Conservation (phyloP, 805 yeast genomes). For the Lachancea cidri region DNA sequence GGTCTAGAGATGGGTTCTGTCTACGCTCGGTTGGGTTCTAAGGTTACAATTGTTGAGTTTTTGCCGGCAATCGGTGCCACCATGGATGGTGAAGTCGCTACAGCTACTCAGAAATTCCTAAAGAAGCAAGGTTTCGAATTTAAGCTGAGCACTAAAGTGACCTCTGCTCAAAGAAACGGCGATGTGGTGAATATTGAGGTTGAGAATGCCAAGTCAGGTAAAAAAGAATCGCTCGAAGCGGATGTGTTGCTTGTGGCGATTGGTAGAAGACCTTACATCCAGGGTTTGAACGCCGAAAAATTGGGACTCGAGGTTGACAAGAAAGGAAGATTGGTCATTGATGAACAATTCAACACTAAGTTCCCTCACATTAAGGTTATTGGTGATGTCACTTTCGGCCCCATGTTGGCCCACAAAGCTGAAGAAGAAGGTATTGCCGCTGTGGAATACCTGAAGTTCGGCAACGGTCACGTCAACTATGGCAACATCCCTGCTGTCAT, state of each 20-base stretch:
- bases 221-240: constrained; percentile 72
- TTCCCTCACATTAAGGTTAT: constrained; percentile 91
- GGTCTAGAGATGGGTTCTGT: constrained; percentile 99
- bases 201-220: constrained; percentile 84
- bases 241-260: constrained; percentile 95
- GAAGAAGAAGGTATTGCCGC: constrained; percentile 99
- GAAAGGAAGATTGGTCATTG: constrained; percentile 90
- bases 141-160: constrained; percentile 87
- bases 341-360: constrained; percentile 88
- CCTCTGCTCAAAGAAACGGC: constrained; percentile 81
- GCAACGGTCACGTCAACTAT: constrained; percentile 97
- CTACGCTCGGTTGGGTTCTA: constrained; percentile 89
- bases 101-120: constrained; percentile 80
- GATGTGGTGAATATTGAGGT: constrained; percentile 81
- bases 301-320: constrained; percentile 88
- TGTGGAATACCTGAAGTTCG: constrained; percentile 86
- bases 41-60: constrained; percentile 93
- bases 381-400: constrained; percentile 98
- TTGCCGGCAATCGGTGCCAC: constrained; percentile 92
- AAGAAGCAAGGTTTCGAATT: constrained; percentile 94
- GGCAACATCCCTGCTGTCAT: constrained; percentile 96
- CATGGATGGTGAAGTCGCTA: constrained; percentile 95
- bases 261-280: constrained; percentile 97
- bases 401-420: constrained; percentile 99
- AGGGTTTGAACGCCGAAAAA: constrained; percentile 82